Percentiles rank a stretch among this genome's conserved stretches.
Evolutionary conservation across 371 early-diverging fungal species (phyloP).

Genomic region (Zancudomyces culisetae): DNA sequence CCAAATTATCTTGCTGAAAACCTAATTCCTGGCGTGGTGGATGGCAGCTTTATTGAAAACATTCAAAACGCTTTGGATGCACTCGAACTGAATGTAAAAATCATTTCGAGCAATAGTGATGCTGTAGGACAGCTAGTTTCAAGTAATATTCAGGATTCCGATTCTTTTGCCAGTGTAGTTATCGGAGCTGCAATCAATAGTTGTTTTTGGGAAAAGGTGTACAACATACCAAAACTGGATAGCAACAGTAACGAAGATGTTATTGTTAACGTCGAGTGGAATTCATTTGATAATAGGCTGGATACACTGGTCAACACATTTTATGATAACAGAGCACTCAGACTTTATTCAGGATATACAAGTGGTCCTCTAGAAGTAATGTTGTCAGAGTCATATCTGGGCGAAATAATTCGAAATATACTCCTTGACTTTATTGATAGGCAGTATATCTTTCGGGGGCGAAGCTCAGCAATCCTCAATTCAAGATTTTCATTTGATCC

Average conservation of each 20-base stretch:
- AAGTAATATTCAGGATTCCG: slow-evolving; percentile 61
- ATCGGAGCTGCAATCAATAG: slow-evolving; percentile 93
- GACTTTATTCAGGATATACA: slow-evolving; percentile 57
- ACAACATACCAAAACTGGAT: slow-evolving; percentile 48
- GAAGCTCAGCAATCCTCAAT: slow-evolving; percentile 17
- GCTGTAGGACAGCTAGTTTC: slow-evolving; percentile 88
- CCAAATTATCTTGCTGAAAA: too few relatives aligned
- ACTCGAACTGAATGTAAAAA: slow-evolving; percentile 47
- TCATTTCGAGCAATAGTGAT: slow-evolving; percentile 85
- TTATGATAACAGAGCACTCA: slow-evolving; percentile 69
- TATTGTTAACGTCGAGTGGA: slow-evolving; percentile 85
- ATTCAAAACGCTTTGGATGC: slow-evolving; percentile 65
- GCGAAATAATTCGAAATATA: slow-evolving; percentile 71
- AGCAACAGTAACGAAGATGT: slow-evolving; percentile 40
- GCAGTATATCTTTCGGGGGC: slow-evolving; percentile 42
- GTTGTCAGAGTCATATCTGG: slow-evolving; percentile 89
- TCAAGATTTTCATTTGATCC: slow-evolving; percentile 56
- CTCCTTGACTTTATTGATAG: slow-evolving; percentile 62
- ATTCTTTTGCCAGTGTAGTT: slow-evolving; percentile 71
- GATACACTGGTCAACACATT: slow-evolving; percentile 55
- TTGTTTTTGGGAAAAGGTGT: slow-evolving; percentile 71
- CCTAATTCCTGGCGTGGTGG: slow-evolving; percentile 55
- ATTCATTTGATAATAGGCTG: slow-evolving; percentile 66
- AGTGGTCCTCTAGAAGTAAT: slow-evolving; percentile 79
- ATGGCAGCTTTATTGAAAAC: slow-evolving; percentile 66